Evolutionary conservation across 2,329 filamentous ascomycete species (phyloP), one percentile per base, ranked within the genome.

Genomic region (Triangularia verruculosa): DNA sequence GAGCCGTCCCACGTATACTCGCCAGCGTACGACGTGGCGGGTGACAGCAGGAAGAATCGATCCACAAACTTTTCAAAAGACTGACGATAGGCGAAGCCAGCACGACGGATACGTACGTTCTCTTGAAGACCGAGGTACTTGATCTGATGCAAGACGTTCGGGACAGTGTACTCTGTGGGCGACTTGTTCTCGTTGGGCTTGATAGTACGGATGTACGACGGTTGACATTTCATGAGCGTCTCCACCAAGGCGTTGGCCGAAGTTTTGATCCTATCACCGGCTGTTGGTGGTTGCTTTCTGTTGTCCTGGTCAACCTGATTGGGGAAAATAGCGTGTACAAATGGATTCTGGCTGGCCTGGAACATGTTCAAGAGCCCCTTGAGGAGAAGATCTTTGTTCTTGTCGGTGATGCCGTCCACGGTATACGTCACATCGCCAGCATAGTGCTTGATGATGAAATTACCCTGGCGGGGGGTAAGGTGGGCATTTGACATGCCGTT

Each of bases 131-230:
- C 95, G 13, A 99, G 89, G 72, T 99, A 99, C 75, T 99, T 98
- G 83, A 98, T 92, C 76, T 99, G 95, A 82, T 99, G 95, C 72
- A 98, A 83, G 20, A 99, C 95, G 71, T 98, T 98, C 28, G 88
- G 87, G 20, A 86, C 84, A 71, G 97, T 97, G 77, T 97, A 99
- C 74, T 99, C 95, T 11, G 87, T 89, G 0, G 93, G 90, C 2
- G 93, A 97, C 77, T 98, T 99, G 81, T 97, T 98, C 78, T 99
- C 95, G 80, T 99, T 99, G 1, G 95, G 95, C 78, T 99, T 99
- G 80, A 99, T 98, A 0, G 95, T 99, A 75, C 95, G 92, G 71
- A 99, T 99, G 74, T 99, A 99, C 2, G 93, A 97, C 1, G 95
- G 95, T 70, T 95, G 92, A 62, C 93, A 94, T 78, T 97, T 96